Evolutionary conservation across 1,284 basidiomycete species (phyloP), one percentile per base, ranked within the genome.

Genomic region (Cryptococcus sp.): DNA sequence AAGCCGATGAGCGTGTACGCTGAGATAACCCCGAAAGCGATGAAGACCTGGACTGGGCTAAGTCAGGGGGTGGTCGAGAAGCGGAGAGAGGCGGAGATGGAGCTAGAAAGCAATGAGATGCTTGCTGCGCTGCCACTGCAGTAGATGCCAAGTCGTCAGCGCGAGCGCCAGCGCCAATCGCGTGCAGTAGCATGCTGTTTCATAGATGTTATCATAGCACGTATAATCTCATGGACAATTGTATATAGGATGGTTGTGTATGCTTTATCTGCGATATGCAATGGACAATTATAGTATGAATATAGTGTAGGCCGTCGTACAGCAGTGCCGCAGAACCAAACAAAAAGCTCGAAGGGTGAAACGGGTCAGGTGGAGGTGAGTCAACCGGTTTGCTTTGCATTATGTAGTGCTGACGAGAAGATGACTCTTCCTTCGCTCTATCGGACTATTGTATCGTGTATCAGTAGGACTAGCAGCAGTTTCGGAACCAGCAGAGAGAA

Each of bases 1-100:
- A 50, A 55, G 30, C 52, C 30, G 2, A 42, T 50, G 23, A 16
- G 30, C 20, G 17, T 35, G 42, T 39, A 38, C 20, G 58, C 47
- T 8, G 52, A 58, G 13, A 46, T 58, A 27, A 61, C 60, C 17
- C 60, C 60, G 3, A 61, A 61, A 45, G 49, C 53, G 13, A 38
- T n/a, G 16, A 61, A 49, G 47, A 50, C 5, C 30, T 35, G 30
- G 30, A 10, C 30, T 4, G 30, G 30, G 30, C 13, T 35, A 8
- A 35, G 30, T 35, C 30, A 35, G 13, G 30, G 30, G 13, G 30
- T 35, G 30, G 30, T 35, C 30, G 30, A 35, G 30, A 35, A 35
- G 13, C 30, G 30, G 30, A 35, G 30, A 35, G 30, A 35, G 13
- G 30, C 30, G 13, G 30, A 13, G 30, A 13, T 35, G 30, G 30